Base-by-base conservation (phyloP, 495 filamentous ascomycete species). In the Letharia lupina region DNA sequence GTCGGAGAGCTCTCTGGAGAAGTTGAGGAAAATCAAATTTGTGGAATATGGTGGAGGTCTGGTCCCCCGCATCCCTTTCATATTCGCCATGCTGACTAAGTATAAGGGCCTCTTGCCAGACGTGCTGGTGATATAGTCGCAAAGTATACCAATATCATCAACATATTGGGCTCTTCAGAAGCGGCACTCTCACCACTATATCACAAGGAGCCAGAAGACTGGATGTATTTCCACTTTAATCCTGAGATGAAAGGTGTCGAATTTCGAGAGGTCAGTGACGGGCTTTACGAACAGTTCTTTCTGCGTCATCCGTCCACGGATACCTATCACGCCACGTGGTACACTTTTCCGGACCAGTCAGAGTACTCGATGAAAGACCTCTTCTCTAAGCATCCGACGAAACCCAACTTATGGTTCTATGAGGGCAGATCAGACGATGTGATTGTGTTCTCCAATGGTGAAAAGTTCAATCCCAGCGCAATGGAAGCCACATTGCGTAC, bases 401-500 rank as follows among this genome's bases (percentile, higher is more conserved):
- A 77, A 35, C 72, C 77, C 0, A 68, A 81, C 41, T 69, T 80
- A 45, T 88, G 82, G 84, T 72, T 73, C 16, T 84, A 81, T 63
- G 67, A 72, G 33, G 82, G 84, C 7, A 77, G 86, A 15, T 68
- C 73, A 2, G 86, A 89, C 67, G 85, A 86, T 70, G 75, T 87
- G 60, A 83, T 89, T 61, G 85, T 87, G 4, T 81, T 88, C 64
- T 80, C 77, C 20, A 88, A 83, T 71, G 86, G 84, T 39, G 84
- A 88, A 71, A 89, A 87, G 73, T 69, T 84, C 5, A 87, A 87
- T 69, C 85, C 86, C 0, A 71, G 82, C 9, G 73, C 76, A 1
- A 79, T 86, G 33, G 86, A 89, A 45, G 66, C 71, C 2, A 73
- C 66, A 5, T 50, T 88, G 28, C 60, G 66, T 35, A 72, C 67